Evolutionary conservation across 345 rosid species (phyloP).

Genomic region (Hypericum androsaemum): DNA sequence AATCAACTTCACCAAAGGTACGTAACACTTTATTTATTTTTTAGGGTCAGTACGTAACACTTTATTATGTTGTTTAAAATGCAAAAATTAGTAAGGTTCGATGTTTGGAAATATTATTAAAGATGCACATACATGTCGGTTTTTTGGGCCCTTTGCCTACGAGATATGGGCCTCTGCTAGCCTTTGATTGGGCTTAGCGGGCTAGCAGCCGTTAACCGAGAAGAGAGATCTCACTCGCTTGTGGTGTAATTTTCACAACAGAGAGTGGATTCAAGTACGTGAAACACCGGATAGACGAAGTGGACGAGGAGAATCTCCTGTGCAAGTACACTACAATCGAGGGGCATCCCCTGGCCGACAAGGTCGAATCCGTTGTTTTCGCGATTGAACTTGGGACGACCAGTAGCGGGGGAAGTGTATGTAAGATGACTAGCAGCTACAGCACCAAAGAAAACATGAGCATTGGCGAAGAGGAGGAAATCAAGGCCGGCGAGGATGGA

Average conservation of each 20-base stretch:
- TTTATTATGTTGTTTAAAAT: no score
- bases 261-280: not conserved
- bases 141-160: no score
- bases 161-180: no score
- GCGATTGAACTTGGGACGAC: not conserved
- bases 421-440: not conserved
- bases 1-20: conserved; percentile 24
- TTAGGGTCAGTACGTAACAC: conserved; percentile 3
- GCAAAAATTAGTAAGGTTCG: no score
- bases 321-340: conserved; percentile 1
- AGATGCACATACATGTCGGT: no score
- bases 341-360: not conserved
- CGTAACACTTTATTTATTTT: not conserved
- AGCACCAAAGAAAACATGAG: not conserved
- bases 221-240: no score
- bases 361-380: not conserved
- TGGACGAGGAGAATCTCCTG: not conserved
- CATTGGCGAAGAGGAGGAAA: conserved; percentile 3
- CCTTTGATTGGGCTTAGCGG: no score
- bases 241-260: no score
- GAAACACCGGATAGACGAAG: conserved; percentile 4
- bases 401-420: not conserved
- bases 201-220: no score
- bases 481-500: conserved; percentile 12
- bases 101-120: no score